Percentiles rank a stretch among this genome's conserved stretches.
Conservation (phyloP, 768 basidiomycete species). For the Lactarius psammicola region DNA sequence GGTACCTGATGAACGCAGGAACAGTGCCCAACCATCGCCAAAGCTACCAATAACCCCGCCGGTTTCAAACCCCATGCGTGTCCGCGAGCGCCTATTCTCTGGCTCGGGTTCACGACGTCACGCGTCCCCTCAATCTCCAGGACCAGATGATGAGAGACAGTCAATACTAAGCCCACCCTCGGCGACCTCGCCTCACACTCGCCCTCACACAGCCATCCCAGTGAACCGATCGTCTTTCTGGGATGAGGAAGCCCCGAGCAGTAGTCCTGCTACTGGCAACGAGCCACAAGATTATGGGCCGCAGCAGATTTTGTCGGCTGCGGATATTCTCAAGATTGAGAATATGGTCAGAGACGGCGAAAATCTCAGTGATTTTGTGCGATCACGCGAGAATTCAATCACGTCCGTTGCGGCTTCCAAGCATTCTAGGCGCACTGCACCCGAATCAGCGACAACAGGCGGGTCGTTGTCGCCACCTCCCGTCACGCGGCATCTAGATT, state of each 20-base stretch:
- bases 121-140: constrained; percentile 45
- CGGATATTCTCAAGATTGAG: constrained; percentile 61
- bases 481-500: constrained; percentile 6
- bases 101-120: constrained; percentile 50
- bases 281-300: constrained; percentile 49
- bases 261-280: constrained; percentile 39
- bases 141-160: constrained; percentile 51
- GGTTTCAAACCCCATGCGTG: constrained; percentile 30
- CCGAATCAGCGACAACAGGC: neutral
- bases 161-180: constrained; percentile 50
- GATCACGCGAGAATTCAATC: constrained; percentile 18
- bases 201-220: constrained; percentile 13
- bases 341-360: constrained; percentile 43
- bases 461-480: constrained; percentile 13
- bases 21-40: constrained; percentile 23
- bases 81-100: constrained; percentile 63
- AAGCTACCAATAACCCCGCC: constrained; percentile 21
- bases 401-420: constrained; percentile 22
- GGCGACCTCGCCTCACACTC: neutral
- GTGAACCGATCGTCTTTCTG: constrained; percentile 41
- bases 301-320: constrained; percentile 66
- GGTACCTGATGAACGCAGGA: constrained; percentile 24
- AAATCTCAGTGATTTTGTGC: constrained; percentile 16
- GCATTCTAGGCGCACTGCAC: neutral
- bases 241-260: constrained; percentile 45